Conservation (phyloP, 192 early-diverging fungal genomes). For the Phlyctochytrium bullatum region DNA sequence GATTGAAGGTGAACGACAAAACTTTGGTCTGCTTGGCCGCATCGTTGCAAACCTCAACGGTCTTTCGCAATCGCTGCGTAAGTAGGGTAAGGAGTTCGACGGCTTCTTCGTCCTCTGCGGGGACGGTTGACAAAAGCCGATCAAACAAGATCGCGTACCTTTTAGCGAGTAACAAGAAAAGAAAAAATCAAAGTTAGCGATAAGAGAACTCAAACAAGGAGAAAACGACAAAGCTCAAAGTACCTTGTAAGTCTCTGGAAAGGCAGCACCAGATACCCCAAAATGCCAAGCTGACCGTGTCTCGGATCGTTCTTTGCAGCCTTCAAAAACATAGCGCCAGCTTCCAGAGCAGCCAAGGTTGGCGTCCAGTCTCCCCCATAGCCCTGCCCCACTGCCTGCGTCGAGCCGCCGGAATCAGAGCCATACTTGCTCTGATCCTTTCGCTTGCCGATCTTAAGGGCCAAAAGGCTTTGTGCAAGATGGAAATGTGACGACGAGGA, state of each 20-base stretch:
- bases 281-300: neutral
- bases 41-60: no score
- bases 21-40: no score
- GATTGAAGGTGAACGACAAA: no score
- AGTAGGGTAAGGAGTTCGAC: no score
- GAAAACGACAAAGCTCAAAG: neutral
- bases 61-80: no score
- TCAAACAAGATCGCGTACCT: neutral
- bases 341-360: neutral
- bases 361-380: neutral
- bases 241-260: slow-evolving; percentile 4
- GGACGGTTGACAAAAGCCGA: no score
- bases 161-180: neutral
- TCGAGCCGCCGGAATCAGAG: neutral
- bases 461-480: no score
- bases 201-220: neutral
- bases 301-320: neutral
- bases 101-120: no score
- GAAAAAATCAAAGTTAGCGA: neutral
- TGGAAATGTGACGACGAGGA: no score
- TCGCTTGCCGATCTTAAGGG: neutral
- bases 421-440: neutral
- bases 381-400: neutral
- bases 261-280: slow-evolving; percentile 4
- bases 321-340: neutral